Percentiles rank a stretch among this genome's conserved stretches.
These are phyloP conservation scores for Lachnellula hyalina DNA, from an alignment of 2,329 filamentous ascomycete genomes.

Conservation along the genomic window DNA sequence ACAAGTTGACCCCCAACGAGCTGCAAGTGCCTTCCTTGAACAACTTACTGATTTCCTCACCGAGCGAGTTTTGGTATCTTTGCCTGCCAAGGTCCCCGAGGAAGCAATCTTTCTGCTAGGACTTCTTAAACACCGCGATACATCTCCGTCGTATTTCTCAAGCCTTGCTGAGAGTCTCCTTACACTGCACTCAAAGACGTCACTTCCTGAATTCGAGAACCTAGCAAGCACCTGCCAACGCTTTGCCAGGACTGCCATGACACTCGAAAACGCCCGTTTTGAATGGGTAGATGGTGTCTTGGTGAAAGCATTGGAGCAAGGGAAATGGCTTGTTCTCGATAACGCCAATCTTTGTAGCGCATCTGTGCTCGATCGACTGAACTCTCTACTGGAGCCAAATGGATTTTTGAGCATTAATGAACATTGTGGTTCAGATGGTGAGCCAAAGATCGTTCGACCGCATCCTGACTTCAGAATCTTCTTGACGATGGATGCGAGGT, in stretches of 20 bases:
- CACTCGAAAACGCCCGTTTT: slow-evolving; percentile 72
- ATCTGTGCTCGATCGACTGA: slow-evolving; percentile 88
- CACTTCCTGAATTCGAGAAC: slow-evolving; percentile 32
- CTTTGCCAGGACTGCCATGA: slow-evolving; percentile 48
- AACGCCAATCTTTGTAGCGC: slow-evolving; percentile 96
- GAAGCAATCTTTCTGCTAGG: slow-evolving; percentile 48
- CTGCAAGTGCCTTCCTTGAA: slow-evolving; percentile 56
- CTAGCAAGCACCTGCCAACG: slow-evolving; percentile 23
- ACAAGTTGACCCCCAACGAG: slow-evolving; percentile 77
- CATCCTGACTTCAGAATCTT: slow-evolving; percentile 89
- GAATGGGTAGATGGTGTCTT: slow-evolving; percentile 95
- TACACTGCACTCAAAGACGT: slow-evolving; percentile 32
- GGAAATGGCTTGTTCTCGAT: slow-evolving; percentile 90
- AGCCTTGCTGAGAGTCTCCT: slow-evolving; percentile 32
- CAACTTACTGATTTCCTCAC: slow-evolving; percentile 50
- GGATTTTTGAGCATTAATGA: slow-evolving; percentile 89
- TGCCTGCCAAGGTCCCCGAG: slow-evolving; percentile 43
- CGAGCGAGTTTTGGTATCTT: slow-evolving; percentile 41
- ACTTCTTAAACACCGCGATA: slow-evolving; percentile 35
- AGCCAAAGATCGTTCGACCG: slow-evolving; percentile 72
- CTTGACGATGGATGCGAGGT: slow-evolving; percentile 83
- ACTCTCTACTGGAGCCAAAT: slow-evolving; percentile 87
- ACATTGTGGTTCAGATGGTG: slow-evolving; percentile 76
- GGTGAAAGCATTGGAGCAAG: slow-evolving; percentile 77
- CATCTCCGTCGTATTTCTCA: slow-evolving; percentile 21